Percentiles rank a stretch among this genome's conserved stretches.
phyloP scores from a whole-genome alignment of 306 rosid species.

The Quercus alba region DNA sequence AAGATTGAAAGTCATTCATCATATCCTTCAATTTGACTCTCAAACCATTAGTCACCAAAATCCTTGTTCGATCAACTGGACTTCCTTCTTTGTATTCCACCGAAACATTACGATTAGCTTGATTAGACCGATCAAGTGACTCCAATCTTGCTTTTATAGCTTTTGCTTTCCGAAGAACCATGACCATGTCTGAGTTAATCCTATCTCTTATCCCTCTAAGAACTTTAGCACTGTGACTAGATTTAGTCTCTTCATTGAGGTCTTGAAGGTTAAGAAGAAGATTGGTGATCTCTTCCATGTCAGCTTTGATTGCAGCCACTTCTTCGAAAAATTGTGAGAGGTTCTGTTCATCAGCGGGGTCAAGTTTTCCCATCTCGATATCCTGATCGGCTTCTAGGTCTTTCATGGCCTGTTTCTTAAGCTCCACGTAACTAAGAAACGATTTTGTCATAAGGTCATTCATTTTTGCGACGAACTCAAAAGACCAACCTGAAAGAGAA shows the following conservation, averaged over 20 bases:
- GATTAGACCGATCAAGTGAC: conserved; percentile 63
- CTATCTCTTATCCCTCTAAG: conserved; percentile 80
- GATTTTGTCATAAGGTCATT: conserved; percentile 93
- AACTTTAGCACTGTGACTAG: conserved; percentile 78
- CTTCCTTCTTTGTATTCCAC: conserved; percentile 54
- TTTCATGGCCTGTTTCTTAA: conserved; percentile 69
- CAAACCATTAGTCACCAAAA: conserved; percentile 65
- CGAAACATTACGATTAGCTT: conserved; percentile 36
- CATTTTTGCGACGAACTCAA: conserved; percentile 51
- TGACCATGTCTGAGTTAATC: conserved; percentile 72
- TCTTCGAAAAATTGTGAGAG: conserved; percentile 74
- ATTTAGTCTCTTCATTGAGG: conserved; percentile 73
- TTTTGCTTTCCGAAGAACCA: conserved; percentile 69
- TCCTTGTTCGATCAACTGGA: conserved; percentile 63
- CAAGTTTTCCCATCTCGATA: conserved; percentile 60
- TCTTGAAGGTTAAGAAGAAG: conserved; percentile 74
- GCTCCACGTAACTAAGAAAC: conserved; percentile 82
- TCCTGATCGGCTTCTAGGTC: conserved; percentile 56
- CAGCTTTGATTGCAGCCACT: conserved; percentile 61
- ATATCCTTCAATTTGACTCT: conserved; percentile 68
- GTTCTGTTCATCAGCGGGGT: conserved; percentile 58
- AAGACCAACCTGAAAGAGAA: conserved; percentile 31
- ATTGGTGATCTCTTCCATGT: conserved; percentile 89
- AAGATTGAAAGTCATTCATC: conserved; percentile 69
- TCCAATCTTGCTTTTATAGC: conserved; percentile 56